Conservation (phyloP, 108 stramenopile genomes). For the Cylindrotheca fusiformis region DNA sequence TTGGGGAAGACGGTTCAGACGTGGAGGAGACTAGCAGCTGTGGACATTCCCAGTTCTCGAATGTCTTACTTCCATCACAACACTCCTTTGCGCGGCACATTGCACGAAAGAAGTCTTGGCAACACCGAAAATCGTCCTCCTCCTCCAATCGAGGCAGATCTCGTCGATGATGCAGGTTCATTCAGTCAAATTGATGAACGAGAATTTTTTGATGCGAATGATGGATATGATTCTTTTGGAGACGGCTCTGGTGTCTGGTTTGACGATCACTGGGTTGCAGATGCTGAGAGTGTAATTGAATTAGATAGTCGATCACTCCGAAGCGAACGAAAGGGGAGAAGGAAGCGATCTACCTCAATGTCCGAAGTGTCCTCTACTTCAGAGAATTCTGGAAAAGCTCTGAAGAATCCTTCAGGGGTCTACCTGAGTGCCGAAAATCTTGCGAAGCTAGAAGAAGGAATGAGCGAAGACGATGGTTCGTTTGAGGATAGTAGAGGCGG, state of each 20-base stretch:
- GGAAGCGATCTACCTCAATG: constrained; percentile 30
- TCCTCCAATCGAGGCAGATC: background rate
- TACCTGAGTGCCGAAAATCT: constrained; percentile 71
- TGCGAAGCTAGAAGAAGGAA: constrained; percentile 46
- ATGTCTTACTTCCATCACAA: background rate
- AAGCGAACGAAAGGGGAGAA: constrained; percentile 8
- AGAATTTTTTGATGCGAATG: constrained; percentile 67
- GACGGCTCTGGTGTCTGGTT: constrained; percentile 40
- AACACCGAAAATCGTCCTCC: too few relatives aligned
- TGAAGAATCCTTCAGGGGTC: background rate
- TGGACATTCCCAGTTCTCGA: background rate
- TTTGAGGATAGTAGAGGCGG: constrained; percentile 30
- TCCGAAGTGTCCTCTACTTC: constrained; percentile 59
- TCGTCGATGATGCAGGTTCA: background rate
- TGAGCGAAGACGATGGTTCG: constrained; percentile 35
- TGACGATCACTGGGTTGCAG: constrained; percentile 46
- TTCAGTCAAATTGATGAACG: constrained; percentile 35
- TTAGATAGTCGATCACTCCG: constrained; percentile 19
- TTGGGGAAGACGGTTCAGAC: background rate
- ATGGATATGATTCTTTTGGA: constrained; percentile 27
- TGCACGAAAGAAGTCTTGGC: too few relatives aligned
- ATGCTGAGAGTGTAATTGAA: constrained; percentile 42
- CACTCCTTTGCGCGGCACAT: too few relatives aligned
- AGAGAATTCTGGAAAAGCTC: constrained; percentile 27
- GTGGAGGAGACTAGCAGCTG: background rate